Conservation (phyloP, 495 filamentous ascomycete genomes). For the Daldinia childiae region DNA sequence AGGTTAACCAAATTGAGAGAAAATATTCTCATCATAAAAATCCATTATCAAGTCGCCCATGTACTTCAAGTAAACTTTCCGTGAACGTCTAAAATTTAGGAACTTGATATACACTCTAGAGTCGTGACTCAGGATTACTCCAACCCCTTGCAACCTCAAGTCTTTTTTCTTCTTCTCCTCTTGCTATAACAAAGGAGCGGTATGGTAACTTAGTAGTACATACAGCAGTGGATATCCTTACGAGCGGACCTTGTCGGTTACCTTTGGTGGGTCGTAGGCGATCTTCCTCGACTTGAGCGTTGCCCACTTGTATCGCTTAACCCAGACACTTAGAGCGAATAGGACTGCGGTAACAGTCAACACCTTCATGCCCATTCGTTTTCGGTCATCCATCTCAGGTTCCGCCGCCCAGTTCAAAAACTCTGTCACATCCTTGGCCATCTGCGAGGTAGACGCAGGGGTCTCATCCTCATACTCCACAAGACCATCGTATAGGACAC, state of each 20-base stretch:
- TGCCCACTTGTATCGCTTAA: constrained; percentile 99
- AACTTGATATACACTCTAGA: constrained; percentile 51
- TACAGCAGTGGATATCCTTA: constrained; percentile 50
- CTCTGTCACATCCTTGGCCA: constrained; percentile 99
- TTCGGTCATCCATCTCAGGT: constrained; percentile 98
- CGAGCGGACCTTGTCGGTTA: constrained; percentile 44
- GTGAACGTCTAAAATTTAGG: constrained; percentile 45
- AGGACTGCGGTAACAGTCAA: constrained; percentile 79
- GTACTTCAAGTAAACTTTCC: constrained; percentile 27
- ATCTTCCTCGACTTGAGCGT: constrained; percentile 95
- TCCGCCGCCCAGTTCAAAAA: constrained; percentile 99
- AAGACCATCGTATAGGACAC: constrained; percentile 95
- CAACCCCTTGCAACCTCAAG: constrained; percentile 34
- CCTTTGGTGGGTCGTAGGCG: constrained; percentile 80
- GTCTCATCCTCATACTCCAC: constrained; percentile 99
- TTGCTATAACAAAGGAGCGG: constrained; percentile 49
- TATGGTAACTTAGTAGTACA: constrained; percentile 56
- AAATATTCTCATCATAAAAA: constrained; percentile 2
- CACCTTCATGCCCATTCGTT: constrained; percentile 99
- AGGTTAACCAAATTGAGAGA: neutral
- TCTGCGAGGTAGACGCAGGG: constrained; percentile 92
- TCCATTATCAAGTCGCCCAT: constrained; percentile 22
- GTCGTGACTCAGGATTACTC: constrained; percentile 42
- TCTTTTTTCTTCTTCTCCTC: constrained; percentile 49
- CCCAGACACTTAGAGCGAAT: constrained; percentile 89